A percentile compares a stretch with the other conserved stretches of the same genome.
Evolutionary conservation across 176 grass and related monocot species (phyloP).

Genomic region (Aegilops sharonensis): DNA sequence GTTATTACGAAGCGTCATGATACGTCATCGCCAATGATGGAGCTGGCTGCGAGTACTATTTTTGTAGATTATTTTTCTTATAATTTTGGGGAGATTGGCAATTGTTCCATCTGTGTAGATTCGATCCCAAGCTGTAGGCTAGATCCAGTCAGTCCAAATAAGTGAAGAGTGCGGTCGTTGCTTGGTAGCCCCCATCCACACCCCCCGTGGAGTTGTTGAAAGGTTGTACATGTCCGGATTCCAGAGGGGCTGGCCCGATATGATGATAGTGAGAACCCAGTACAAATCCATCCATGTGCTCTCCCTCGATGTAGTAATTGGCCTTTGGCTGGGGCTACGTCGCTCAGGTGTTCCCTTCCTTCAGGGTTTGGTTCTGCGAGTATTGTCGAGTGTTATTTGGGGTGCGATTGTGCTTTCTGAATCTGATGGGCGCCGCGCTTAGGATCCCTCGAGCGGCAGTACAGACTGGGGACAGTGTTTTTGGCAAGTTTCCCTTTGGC

Average conservation of each 20-base stretch:
- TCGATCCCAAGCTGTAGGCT: slow-evolving; percentile 7
- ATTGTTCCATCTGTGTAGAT: slow-evolving; percentile 38
- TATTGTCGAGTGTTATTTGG: slow-evolving; percentile 17
- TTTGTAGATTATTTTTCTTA: slow-evolving; percentile 38
- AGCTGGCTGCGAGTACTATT: slow-evolving; percentile 3
- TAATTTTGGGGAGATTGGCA: slow-evolving; percentile 27
- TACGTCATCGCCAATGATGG: not conserved
- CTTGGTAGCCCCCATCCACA: slow-evolving; percentile 7
- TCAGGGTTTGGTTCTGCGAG: not conserved
- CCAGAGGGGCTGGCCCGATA: slow-evolving; percentile 15
- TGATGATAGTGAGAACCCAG: slow-evolving; percentile 35
- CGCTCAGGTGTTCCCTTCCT: slow-evolving; percentile 23
- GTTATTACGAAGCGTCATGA: not conserved
- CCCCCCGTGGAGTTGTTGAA: slow-evolving; percentile 28
- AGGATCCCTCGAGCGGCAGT: slow-evolving; percentile 28
- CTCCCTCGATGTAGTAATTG: slow-evolving; percentile 11
- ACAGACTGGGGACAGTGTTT: slow-evolving; percentile 10
- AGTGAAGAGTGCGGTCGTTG: slow-evolving; percentile 31
- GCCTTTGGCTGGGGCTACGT: slow-evolving; percentile 15
- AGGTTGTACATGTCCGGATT: slow-evolving; percentile 45
- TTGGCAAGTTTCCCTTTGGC: slow-evolving; percentile 5
- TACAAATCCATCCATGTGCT: slow-evolving; percentile 50
- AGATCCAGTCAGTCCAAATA: slow-evolving; percentile 57
- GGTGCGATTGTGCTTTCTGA: not conserved
- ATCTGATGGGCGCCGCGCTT: slow-evolving; percentile 17